These are phyloP conservation scores for Beauveria scarabaeidicola DNA, from an alignment of 2,329 filamentous ascomycete species.

Conservation along the genomic window DNA sequence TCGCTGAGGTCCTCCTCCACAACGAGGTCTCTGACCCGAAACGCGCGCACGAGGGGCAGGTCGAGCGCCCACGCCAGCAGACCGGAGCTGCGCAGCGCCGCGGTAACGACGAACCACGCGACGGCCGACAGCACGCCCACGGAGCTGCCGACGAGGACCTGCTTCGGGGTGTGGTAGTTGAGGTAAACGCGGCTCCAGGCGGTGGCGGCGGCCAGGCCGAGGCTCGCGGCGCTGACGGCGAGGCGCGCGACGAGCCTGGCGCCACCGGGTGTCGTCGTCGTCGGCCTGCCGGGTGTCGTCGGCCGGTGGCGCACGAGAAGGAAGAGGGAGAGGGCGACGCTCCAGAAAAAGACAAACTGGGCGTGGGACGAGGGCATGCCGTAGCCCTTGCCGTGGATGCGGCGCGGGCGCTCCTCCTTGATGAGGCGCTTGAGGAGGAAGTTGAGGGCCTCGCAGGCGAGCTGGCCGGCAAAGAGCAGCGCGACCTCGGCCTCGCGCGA, in stretches of 20 bases:
- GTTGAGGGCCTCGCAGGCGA: constrained; percentile 86
- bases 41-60: constrained; percentile 50
- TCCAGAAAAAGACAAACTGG: constrained; percentile 91
- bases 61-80: constrained; percentile 67
- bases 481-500: constrained; percentile 83
- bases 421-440: constrained; percentile 83
- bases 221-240: constrained; percentile 43
- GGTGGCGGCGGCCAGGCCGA: constrained; percentile 57
- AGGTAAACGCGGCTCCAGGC: constrained; percentile 82
- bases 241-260: constrained; percentile 50
- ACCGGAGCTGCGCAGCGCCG: constrained; percentile 56
- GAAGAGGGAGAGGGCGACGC: constrained; percentile 75
- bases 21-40: constrained; percentile 75
- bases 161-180: constrained; percentile 81
- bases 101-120: constrained; percentile 70
- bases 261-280: neutral
- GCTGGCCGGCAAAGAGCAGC: constrained; percentile 85
- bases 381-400: constrained; percentile 86
- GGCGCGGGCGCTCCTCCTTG: constrained; percentile 79
- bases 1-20: constrained; percentile 83
- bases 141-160: constrained; percentile 71
- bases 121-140: constrained; percentile 65
- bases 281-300: neutral
- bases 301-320: constrained; percentile 71
- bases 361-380: constrained; percentile 95